Evolutionary conservation across 2,329 filamentous ascomycete genomes (phyloP), one percentile per base, ranked within the genome.

Genomic region (Zasmidium citrigriseum): DNA sequence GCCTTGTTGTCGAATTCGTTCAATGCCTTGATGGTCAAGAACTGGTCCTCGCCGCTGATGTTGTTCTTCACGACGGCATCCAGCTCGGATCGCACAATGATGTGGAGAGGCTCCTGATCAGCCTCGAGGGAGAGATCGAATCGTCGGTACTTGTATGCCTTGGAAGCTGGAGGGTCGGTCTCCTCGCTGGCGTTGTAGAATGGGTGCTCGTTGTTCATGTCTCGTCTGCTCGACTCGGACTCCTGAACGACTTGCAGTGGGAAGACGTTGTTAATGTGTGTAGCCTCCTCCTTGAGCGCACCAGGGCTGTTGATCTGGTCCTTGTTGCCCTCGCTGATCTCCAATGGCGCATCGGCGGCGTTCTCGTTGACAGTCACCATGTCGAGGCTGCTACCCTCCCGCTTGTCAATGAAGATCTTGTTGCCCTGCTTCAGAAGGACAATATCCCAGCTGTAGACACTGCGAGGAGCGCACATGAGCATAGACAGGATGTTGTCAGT

Each of bases 261-360:
- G 77, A 99, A 99, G 83, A 98, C 96, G 85, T 98, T 95, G 86
- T 99, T 99, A 85, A 99, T 99, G 82, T 97, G 96, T 53, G 95
- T 99, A 55, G 95, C 95, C 80, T 99, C 95, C 77, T 97, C 89
- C 72, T 96, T 93, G 58, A 99, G 87, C 54, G 93, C 91, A 55
- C 82, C 80, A n/a, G 95, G 95, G 72, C 92, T 92, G 85, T 99
- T 99, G 79, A 99, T 89, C 65, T 85, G 82, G 74, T 99, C 95
- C 80, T 96, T 96, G 82, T 91, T 92, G 70, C 91, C 91, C 72
- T 98, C 93, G 57, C 91, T 88, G 24, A 89, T 86, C 76, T 99
- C 95, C 54, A 98, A 84, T 38, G 95, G 95, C 23, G 93, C 91
- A 76, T 99, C 95, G 61, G 90, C 90, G 10, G 95, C 95, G 78